Base-by-base conservation (phyloP, 805 yeast genomes). In the Yamadazyma ubonensis region DNA sequence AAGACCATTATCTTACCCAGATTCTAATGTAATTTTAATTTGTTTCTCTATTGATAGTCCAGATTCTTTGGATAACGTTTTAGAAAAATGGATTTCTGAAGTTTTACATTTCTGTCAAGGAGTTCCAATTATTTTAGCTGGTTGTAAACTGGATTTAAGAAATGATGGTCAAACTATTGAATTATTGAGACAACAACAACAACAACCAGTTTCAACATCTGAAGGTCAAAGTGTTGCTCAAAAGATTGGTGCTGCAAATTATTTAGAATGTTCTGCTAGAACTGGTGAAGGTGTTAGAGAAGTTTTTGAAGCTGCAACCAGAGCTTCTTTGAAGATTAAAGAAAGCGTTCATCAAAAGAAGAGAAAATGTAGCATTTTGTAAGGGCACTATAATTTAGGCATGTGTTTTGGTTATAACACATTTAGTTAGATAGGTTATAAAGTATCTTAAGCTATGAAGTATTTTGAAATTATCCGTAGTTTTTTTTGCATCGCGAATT, bases 51-150 rank as follows among this genome's bases (percentile, higher is more conserved):
- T 89, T 48, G 96, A 87, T 60, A 75, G 89, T 29, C 96, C 96
- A 52, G 96, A 88, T 65, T 86, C 96, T 19, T 75, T 89, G 45
- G 95, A 87, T 59, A 89, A 88, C 66, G 96, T 89, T 49, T 91
- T 87, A 70, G 96, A 88, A 68, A 89, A 88, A 71, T 89, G 96
- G 96, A 86, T 87, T 56, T 81, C 93, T 33, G 96, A 89, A 69
- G 96, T 89, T 38, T 66, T 85, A 59, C 96, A 88, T 65, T 88
- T 88, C 78, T 89, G 96, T 69, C 95, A 83, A 57, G 93, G 91
- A 63, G 89, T 88, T 39, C 96, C 96, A 57, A 86, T 88, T 63
- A 84, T 89, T 53, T 73, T 89, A 42, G 96, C 88, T 54, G 96
- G 96, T 54, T 87, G 96, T 73, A 89, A 89, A 71, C 78, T 79